Evolutionary conservation across 805 yeast species (phyloP).

Genomic region (Schwanniomyces occidentalis): DNA sequence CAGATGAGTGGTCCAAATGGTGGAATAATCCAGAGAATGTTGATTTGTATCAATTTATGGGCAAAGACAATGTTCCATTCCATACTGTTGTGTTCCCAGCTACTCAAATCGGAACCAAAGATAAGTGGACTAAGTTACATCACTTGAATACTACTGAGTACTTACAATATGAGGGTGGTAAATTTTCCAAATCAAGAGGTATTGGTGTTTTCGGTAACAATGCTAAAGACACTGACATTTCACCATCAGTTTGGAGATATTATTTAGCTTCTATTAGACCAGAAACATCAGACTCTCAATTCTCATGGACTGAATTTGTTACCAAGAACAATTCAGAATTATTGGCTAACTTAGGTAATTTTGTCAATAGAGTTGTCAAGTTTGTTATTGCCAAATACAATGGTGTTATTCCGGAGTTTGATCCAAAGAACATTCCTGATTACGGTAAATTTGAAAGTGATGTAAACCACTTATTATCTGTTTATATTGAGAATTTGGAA

Average conservation of each 20-base stretch:
- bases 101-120: slow-evolving; percentile 82
- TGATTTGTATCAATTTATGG: slow-evolving; percentile 94
- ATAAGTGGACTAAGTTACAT: slow-evolving; percentile 86
- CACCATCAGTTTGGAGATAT: slow-evolving; percentile 97
- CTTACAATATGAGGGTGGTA: slow-evolving; percentile 96
- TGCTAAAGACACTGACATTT: slow-evolving; percentile 88
- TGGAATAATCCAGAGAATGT: slow-evolving; percentile 94
- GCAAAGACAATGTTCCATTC: slow-evolving; percentile 98
- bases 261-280: slow-evolving; percentile 92
- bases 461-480: slow-evolving; percentile 57
- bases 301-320: slow-evolving; percentile 96
- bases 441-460: slow-evolving; percentile 52
- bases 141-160: slow-evolving; percentile 95
- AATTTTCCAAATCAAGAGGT: slow-evolving; percentile 96
- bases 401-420: slow-evolving; percentile 79
- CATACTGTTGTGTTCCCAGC: slow-evolving; percentile 98
- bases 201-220: slow-evolving; percentile 98
- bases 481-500: slow-evolving; percentile 74
- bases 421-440: slow-evolving; percentile 46
- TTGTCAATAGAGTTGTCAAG: slow-evolving; percentile 90
- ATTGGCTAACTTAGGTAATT: slow-evolving; percentile 94
- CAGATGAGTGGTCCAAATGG: slow-evolving; percentile 77
- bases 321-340: slow-evolving; percentile 91
- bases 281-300: slow-evolving; percentile 93
- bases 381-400: slow-evolving; percentile 88